Evolutionary conservation across 257 asterid species (phyloP), one percentile per base, ranked within the genome.

Genomic region (Schizonepeta tenuifolia): DNA sequence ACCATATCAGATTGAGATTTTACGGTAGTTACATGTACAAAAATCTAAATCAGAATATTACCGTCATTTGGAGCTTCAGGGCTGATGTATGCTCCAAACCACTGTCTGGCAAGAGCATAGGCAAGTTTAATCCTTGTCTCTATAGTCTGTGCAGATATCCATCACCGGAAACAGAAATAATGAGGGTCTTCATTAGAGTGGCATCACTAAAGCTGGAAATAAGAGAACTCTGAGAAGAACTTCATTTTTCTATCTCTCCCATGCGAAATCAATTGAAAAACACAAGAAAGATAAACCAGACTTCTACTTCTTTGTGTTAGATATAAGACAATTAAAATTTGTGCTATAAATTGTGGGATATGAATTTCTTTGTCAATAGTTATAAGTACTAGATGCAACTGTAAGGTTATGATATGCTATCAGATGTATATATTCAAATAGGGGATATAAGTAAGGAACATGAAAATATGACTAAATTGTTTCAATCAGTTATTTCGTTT

Each of bases 71-170:
- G 95, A 73, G 88, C 82, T 75, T 95, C 99, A 62, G 98, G 89
- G 60, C 90, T 86, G 74, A 95, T 95, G 79, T 81, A 95, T 70
- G 88, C 97, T 70, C 99, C 99, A 88, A 92, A 95, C 98, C 98
- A 91, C 87, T 92, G 99, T 75, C 88, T 87, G 56, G 99, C 96
- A 73, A 95, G 99, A 70, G 99, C 92, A 87, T 87, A 75, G 61
- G 98, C 92, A 83, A 95, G 95, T 83, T 81, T 88, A 72, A 90
- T 86, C 95, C 98, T 92, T 33, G 99, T 86, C 83, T 85, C 92
- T 71, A 95, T 87, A 18, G 98, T 95, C 99, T 95, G 97, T 77
- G 77, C 73, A 81, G 69, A 72, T 20, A 83, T 61, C 62, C 75
- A 83, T 80, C 83, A 81, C 65, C 79, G 76, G 43, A 55, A 57